These are phyloP conservation scores for Ogataea methanolica DNA, from an alignment of 805 yeast species.

Conservation along the genomic window DNA sequence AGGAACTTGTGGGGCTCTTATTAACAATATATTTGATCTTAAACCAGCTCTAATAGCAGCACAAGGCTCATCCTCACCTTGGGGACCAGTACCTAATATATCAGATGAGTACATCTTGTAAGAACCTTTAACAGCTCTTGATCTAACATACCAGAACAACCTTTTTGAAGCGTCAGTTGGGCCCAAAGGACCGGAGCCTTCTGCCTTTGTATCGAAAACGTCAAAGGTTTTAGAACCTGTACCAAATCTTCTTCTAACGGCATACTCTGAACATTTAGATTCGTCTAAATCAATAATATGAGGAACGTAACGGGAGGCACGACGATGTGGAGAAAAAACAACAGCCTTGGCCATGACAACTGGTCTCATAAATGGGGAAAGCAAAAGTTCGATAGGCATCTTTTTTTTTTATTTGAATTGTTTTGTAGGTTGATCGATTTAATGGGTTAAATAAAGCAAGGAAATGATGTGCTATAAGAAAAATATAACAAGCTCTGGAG, in stretches of 20 bases:
- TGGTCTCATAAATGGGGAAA: constrained; percentile 59
- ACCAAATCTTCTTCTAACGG: constrained; percentile 53
- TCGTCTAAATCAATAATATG: constrained; percentile 42
- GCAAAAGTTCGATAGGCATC: constrained; percentile 58
- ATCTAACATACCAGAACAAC: constrained; percentile 50
- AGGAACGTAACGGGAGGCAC: constrained; percentile 53
- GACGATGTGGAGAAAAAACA: constrained; percentile 51
- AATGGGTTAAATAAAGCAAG: too few relatives aligned
- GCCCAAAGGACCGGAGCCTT: constrained; percentile 34
- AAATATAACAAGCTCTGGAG: not conserved
- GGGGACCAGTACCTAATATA: constrained; percentile 37
- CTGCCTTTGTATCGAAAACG: constrained; percentile 44
- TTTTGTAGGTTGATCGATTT: not conserved
- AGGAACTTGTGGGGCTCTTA: constrained; percentile 45
- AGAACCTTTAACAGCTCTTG: constrained; percentile 66
- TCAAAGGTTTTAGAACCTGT: constrained; percentile 55
- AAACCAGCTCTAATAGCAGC: constrained; percentile 58
- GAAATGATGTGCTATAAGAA: too few relatives aligned
- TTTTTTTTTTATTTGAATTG: not conserved
- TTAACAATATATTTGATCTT: constrained; percentile 52
- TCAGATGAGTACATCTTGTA: constrained; percentile 49
- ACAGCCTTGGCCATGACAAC: constrained; percentile 50
- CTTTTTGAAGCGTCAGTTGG: constrained; percentile 39
- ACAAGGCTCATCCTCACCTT: constrained; percentile 52
- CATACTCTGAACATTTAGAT: constrained; percentile 34